A percentile compares a stretch with the other conserved stretches of the same genome.
phyloP scores from a whole-genome alignment of 139 green algal species.

The Chlorella sp. region DNA sequence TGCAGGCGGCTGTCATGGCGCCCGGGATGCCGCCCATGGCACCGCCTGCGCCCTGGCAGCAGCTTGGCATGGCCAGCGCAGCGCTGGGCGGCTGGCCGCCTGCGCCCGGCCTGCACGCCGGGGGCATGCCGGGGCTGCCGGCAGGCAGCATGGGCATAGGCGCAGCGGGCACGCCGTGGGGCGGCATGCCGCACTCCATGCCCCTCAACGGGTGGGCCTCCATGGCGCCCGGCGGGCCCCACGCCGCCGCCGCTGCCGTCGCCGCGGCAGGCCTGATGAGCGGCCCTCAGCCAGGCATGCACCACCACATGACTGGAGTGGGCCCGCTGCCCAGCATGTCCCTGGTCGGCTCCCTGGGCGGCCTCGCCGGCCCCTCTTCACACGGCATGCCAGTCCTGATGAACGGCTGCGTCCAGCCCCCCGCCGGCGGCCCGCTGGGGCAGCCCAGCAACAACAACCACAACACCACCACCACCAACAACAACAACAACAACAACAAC shows the following conservation, averaged over 20 bases:
- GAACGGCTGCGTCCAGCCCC: not conserved
- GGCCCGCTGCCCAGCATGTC: not conserved
- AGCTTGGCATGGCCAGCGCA: not conserved
- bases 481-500: too few relatives aligned
- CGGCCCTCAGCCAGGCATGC: not conserved
- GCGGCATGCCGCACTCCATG: not conserved
- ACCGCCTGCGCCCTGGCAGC: not conserved
- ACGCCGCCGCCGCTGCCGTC: not conserved
- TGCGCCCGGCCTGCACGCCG: not conserved
- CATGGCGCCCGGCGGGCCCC: not conserved
- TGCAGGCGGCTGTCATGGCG: not conserved
- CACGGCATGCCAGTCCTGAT: not conserved
- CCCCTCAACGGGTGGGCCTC: not conserved
- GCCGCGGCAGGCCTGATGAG: not conserved
- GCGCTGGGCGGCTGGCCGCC: not conserved
- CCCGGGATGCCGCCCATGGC: not conserved
- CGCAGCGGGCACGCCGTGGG: not conserved
- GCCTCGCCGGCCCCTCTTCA: too few relatives aligned
- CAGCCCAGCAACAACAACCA: not conserved
- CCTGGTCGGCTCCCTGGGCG: slow-evolving; percentile 11
- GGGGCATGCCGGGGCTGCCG: not conserved
- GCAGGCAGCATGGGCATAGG: not conserved
- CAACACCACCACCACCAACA: not conserved
- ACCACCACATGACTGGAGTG: not conserved
- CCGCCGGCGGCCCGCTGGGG: not conserved